phyloP scores from a whole-genome alignment of 257 asterid species.

The Knoxia roxburghii region DNA sequence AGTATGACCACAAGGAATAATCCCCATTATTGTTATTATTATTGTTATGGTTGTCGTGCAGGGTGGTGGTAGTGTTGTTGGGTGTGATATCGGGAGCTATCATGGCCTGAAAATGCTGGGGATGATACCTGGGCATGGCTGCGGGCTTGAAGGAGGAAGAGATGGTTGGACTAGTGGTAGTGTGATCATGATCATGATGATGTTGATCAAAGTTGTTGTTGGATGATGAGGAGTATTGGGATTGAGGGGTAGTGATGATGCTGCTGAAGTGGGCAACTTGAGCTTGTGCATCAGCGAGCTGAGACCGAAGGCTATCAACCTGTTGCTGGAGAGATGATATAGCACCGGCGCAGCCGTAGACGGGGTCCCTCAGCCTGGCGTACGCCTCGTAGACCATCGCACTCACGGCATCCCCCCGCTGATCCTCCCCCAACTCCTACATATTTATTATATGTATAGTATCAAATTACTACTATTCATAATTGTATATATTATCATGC shows the following conservation, averaged over 20 bases:
- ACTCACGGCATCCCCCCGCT: constrained; percentile 36
- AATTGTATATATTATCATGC: too few species aligned
- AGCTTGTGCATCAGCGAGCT: constrained; percentile 32
- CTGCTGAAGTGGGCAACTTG: constrained; percentile 17
- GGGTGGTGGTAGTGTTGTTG: not conserved
- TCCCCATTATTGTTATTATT: not conserved
- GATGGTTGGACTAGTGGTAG: too few species aligned
- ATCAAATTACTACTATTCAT: too few species aligned
- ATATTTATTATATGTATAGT: not conserved
- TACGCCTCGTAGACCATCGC: constrained; percentile 35
- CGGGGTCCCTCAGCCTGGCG: constrained; percentile 36
- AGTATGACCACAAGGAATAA: constrained; percentile 11
- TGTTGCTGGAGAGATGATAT: constrained; percentile 31
- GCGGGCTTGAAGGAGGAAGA: not conserved
- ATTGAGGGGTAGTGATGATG: not conserved
- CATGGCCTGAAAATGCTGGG: not conserved
- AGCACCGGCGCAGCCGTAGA: constrained; percentile 33
- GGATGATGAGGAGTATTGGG: not conserved
- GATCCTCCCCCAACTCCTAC: constrained; percentile 32
- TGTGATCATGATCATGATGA: too few species aligned
- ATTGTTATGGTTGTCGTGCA: not conserved
- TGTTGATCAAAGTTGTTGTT: not conserved
- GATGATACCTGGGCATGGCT: not conserved
- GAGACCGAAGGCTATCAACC: constrained; percentile 24
- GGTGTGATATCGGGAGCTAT: not conserved